These are phyloP conservation scores for Trichoderma koningii DNA, from an alignment of 2,329 filamentous ascomycete genomes.

Conservation along the genomic window DNA sequence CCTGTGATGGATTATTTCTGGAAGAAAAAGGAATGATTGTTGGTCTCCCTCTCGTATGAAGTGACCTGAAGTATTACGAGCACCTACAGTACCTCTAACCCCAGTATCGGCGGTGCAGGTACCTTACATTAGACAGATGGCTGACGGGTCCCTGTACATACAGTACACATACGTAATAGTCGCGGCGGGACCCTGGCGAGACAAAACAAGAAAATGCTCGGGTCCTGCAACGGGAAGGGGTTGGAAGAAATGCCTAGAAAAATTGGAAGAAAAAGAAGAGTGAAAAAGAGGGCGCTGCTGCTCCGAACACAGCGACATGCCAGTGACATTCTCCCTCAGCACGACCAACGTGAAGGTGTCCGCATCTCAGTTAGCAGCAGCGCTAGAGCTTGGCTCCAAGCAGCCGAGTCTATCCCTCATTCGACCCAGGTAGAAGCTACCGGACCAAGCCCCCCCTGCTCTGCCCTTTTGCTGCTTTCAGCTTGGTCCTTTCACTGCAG, in stretches of 20 bases:
- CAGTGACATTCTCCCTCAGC: slow-evolving; percentile 12
- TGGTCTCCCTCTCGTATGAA: no score
- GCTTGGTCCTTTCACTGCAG: neutral
- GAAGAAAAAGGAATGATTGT: no score
- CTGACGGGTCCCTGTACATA: slow-evolving; percentile 18
- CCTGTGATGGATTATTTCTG: no score
- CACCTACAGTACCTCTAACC: neutral
- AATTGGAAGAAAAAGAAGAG: neutral
- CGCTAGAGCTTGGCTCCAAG: neutral
- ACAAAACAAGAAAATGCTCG: neutral
- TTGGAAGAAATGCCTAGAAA: neutral
- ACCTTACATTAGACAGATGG: neutral
- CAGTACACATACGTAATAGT: slow-evolving; percentile 17
- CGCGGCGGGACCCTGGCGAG: slow-evolving; percentile 2
- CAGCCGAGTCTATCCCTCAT: neutral
- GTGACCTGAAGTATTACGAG: no score
- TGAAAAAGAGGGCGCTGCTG: neutral
- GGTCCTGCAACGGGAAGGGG: slow-evolving; percentile 12
- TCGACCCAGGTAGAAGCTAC: neutral
- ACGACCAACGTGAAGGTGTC: slow-evolving; percentile 11
- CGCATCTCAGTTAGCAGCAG: neutral
- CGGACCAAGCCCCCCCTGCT: neutral
- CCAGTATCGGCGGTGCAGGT: neutral
- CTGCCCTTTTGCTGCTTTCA: no score
- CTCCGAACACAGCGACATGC: slow-evolving; percentile 11